phyloP scores from a whole-genome alignment of 257 asterid genomes.

The Cynanchum wilfordii region DNA sequence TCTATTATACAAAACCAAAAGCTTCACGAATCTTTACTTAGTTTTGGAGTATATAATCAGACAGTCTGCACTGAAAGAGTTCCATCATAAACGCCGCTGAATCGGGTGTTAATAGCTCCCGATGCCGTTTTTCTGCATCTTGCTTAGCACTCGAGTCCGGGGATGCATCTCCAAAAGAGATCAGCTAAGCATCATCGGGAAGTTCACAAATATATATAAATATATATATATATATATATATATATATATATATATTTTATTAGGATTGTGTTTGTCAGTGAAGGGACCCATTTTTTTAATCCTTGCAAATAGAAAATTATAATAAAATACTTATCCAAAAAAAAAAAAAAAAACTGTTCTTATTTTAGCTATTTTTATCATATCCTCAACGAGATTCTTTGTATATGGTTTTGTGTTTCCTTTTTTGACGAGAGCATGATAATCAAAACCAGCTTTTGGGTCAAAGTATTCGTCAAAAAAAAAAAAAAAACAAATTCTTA shows the following conservation, averaged over 20 bases:
- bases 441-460: neutral
- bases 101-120: neutral
- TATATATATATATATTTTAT: too few relatives aligned
- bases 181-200: neutral
- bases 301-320: neutral
- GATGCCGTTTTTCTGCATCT: conserved; percentile 4
- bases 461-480: conserved; percentile 3
- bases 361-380: neutral
- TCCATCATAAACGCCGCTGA: neutral
- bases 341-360: too few relatives aligned
- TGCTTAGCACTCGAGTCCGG: neutral
- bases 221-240: too few relatives aligned
- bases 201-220: neutral
- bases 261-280: neutral
- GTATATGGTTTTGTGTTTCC: neutral
- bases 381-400: neutral
- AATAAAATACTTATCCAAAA: too few relatives aligned
- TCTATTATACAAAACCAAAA: too few relatives aligned
- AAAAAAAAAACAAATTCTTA: neutral
- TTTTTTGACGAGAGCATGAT: neutral
- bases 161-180: neutral
- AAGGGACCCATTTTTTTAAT: neutral
- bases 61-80: neutral
- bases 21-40: too few relatives aligned
- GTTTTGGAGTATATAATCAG: neutral